Evolutionary conservation across 2,329 filamentous ascomycete species (phyloP).

Genomic region (Scolecobasidium constrictum): DNA sequence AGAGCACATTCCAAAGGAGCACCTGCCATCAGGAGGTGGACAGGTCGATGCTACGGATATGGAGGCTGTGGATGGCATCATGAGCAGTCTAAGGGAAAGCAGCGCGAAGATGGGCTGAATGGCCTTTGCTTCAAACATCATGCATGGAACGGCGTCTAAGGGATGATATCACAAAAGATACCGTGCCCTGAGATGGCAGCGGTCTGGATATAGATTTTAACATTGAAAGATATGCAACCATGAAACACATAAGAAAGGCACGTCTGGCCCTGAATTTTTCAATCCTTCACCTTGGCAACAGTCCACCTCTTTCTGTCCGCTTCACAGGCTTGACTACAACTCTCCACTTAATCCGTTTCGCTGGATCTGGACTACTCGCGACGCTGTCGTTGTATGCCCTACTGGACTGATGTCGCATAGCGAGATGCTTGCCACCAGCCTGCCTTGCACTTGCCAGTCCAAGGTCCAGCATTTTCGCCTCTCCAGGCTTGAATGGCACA

Average conservation of each 20-base stretch:
- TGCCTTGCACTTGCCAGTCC: background rate
- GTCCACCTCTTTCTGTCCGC: background rate
- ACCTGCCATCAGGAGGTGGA: constrained; percentile 42
- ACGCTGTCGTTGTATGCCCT: constrained; percentile 2
- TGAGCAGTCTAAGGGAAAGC: constrained; percentile 51
- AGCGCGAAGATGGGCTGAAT: constrained; percentile 9
- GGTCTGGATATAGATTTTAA: no score
- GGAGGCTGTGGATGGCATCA: constrained; percentile 70
- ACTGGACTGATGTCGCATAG: constrained; percentile 7
- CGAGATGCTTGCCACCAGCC: constrained; percentile 6
- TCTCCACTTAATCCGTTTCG: constrained; percentile 8
- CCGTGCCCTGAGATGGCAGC: no score
- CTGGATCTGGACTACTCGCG: background rate
- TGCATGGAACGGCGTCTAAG: no score
- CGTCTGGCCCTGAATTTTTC: no score
- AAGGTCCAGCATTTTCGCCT: constrained; percentile 7
- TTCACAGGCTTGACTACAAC: constrained; percentile 5
- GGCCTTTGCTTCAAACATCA: no score
- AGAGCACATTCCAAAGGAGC: constrained; percentile 53
- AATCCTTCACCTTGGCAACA: constrained; percentile 1
- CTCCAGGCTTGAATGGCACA: constrained; percentile 2
- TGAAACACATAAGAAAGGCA: no score
- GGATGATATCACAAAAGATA: no score
- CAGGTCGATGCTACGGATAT: constrained; percentile 77
- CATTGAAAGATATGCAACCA: no score